Evolutionary conservation across 2,329 filamentous ascomycete genomes (phyloP), one percentile per base, ranked within the genome.

Genomic region (Aureobasidium lini): DNA sequence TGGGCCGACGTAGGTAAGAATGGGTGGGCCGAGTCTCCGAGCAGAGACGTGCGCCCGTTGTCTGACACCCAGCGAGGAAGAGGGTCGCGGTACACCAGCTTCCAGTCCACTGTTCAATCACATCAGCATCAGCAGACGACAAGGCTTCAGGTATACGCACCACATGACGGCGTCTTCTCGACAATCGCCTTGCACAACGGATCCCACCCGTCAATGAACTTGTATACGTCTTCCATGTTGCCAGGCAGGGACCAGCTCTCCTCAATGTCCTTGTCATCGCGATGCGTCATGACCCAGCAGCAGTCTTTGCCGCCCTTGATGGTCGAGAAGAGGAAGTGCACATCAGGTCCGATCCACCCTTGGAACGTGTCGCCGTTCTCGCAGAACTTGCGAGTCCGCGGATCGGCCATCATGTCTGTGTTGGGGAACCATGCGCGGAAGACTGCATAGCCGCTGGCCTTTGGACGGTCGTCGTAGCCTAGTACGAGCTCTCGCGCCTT

Each of bases 1-100:
- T 82, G 79, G 0, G 79, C 78, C 58, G 76, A 78, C 0, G 79
- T 82, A 0, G 80, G 80, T 6, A 83, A 66, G 65, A 82, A 81
- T 0, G 80, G 75, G 64, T 83, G 80, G 53, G 79, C 81, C 47
- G 77, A 77, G 63, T 83, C 81, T 1, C 81, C 81, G 1, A 82
- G 69, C 31, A 82, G 69, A 1, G 75, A 78, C 56, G 81, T 79
- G 43, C 75, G 73, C 39, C 78, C 76, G 58, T 77, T 76, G n/a
- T 70, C 69, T 0, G 76, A 79, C 1, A 81, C 73, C 81, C 80
- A 83, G 0, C 74, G 77, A 0, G 79, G 77, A 9, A 81, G 69
- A 1, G 79, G 79, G 62, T 81, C 79, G 44, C 79, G 73, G 62
- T 81, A 82, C 43, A 80, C 79, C 18, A 82, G 77, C 67, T 81